Evolutionary conservation across 73 alveolate species (phyloP), one percentile per base, ranked within the genome.

Genomic region (Paramecium primaurelia): DNA sequence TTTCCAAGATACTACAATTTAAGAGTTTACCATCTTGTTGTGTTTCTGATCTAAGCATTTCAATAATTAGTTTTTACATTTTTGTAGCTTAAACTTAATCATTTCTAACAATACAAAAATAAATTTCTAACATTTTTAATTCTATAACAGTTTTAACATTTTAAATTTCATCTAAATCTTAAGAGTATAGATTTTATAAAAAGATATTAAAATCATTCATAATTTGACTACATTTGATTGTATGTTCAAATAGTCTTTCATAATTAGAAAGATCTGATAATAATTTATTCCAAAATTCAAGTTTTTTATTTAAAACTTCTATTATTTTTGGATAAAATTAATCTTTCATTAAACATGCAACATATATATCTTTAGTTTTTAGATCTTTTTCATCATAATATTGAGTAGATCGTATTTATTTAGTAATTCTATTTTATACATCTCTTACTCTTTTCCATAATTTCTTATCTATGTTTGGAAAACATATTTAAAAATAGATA

Each of bases 361-460:
- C 84, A 34, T 64, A 64, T 12, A 64, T 64, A 64, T 64, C 84
- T 28, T 64, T 64, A 6, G 84, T 64, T 26, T 64, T 64, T 28
- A 64, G 12, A 25, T 64, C 84, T 11, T 20, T 64, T 32, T 64
- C 84, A 64, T 64, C 84, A 64, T 64, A 64, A 34, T 64, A 64
- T 12, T 4, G 7, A 0, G 84, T 64, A 28, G 84, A 64, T 64
- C 84, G 28, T 2, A 64, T 64, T 12, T 64, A 26, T 22, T 34
- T 64, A 14, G 84, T 64, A 32, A 64, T 34, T 64, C 47, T 64
- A 64, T 64, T 34, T 8, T 64, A 26, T 28, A 64, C 84, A 22
- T 64, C 84, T 34, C 84, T 64, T 3, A 64, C 84, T 64, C 47
- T 64, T 12, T 64, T 64, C 84, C 84, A 64, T 64, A 64, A 28